Percentiles rank a stretch among this genome's conserved stretches.
Evolutionary conservation across 192 early-diverging fungal species (phyloP).

Genomic region (Phlyctochytrium bullatum): DNA sequence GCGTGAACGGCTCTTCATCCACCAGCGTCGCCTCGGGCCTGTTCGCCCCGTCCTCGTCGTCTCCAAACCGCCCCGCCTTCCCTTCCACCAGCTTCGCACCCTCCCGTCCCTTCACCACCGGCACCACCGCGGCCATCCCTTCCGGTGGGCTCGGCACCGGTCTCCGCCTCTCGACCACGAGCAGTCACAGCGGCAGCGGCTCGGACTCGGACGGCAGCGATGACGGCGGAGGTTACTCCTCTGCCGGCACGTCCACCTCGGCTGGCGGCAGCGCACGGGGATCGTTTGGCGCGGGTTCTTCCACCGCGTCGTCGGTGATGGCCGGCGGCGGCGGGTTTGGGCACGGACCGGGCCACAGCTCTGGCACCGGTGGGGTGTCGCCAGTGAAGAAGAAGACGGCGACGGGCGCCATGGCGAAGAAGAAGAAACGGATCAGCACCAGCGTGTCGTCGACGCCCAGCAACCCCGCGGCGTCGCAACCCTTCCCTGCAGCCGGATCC

Average conservation of each 20-base stretch:
- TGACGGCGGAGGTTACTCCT: too few relatives aligned
- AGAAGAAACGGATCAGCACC: not conserved
- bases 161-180: too few relatives aligned
- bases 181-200: too few relatives aligned
- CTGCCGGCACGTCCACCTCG: not conserved
- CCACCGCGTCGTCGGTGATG: too few relatives aligned
- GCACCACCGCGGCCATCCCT: not conserved
- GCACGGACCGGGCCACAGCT: not conserved
- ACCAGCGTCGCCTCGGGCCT: not conserved
- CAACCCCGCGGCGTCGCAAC: too few relatives aligned
- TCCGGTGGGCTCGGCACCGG: not conserved
- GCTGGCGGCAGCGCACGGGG: too few relatives aligned
- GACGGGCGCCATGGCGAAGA: not conserved
- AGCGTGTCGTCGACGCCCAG: not conserved
- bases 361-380: not conserved
- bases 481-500: too few relatives aligned
- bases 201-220: not conserved
- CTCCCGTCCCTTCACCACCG: too few relatives aligned
- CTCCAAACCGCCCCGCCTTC: too few relatives aligned
- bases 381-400: not conserved
- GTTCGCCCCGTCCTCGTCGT: too few relatives aligned
- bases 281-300: too few relatives aligned
- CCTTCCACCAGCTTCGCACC: too few relatives aligned
- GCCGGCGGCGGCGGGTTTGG: not conserved
- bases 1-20: not conserved